Base-by-base conservation (phyloP, 2,329 filamentous ascomycete species). In the Aspergillus pseudotamarii region DNA sequence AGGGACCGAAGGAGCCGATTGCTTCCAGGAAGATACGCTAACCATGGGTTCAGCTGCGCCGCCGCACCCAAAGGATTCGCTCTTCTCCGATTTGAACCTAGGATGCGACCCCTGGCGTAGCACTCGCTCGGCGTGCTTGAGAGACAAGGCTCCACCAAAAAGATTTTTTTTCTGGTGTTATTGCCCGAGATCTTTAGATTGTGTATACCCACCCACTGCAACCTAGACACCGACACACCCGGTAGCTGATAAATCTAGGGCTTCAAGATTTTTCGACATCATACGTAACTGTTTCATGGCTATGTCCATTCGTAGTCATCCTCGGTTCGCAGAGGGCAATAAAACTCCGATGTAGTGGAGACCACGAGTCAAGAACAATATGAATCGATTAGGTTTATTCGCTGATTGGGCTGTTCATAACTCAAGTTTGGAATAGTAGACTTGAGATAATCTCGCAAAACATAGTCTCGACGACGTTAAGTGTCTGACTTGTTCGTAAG, bases 1-100 rank as follows among this genome's bases (percentile, higher is more conserved):
- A 54, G 51, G 51, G 51, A 53, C 38, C 32, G 32, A 53, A 26
- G 34, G 26, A 53, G 23, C 23, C 57, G 46, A 53, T 41, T 16
- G 34, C 26, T 23, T 43, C 53, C 46, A 43, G 21, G 57, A 54
- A 43, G 12, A 36, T 30, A 38, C 57, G 57, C 57, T 59, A 59
- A 53, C 57, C 19, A 36, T 51, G 23, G 36, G 28, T 30, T 53
- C 57, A 59, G 46, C 46, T 59, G 34, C 57, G 57, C 57, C 57
- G 57, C 57, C 46, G 57, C 46, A 4, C 46, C 50, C 36, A 59
- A 58, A 38, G 46, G 34, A 26, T 23, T 59, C 57, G 57, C 46
- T 51, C 32, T 59, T 53, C 46, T 53, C 57, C 57, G 45, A 59
- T 58, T 21, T n/a, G 30, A 34, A 16, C 12, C 16, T 10, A 19